Base-by-base conservation (phyloP, 495 filamentous ascomycete species). In the Schizothecium vesticola region DNA sequence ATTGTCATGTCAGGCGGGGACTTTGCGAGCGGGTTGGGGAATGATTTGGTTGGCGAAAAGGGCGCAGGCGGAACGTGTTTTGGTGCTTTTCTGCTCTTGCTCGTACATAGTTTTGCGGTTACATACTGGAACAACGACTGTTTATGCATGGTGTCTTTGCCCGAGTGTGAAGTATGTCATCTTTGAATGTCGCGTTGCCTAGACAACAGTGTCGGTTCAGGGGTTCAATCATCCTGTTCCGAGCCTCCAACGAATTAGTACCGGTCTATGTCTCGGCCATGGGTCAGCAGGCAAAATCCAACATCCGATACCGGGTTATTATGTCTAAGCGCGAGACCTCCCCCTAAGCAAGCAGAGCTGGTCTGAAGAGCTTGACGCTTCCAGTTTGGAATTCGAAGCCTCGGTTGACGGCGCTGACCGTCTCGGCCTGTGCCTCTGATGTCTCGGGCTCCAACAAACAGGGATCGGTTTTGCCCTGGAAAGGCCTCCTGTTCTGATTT, bases 21-120 rank as follows among this genome's bases (percentile, higher is more conserved):
- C 56, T 28, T 59, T 68, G 51, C 43, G 36, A 21, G 25, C 63
- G 59, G 43, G 21, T 57, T 13, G n/a, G 26, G 64, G 56, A 66
- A 60, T 61, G 60, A 62, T 62, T 59, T 26, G 22, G 25, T 5
- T 22, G 59, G 28, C 60, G 62, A 64, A 64, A 24, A 16, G 1
- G 36, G 62, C 25, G 60, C 28, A 28, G 60, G 60, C 29, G 25
- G 60, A 33, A 5, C 3, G 19, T 29, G 26, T 31, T n/a, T 29
- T 61, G 59, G 21, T 26, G 31, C 11, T 11, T 19, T 63, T 51
- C 33, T 36, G 28, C n/a, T 63, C 11, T 63, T 63, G 29, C 33
- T 63, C 43, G 62, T 64, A 21, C 62, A 64, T 64, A 51, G 26
- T 58, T 65, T 22, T 51, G 19, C 63, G 19, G 31, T 58, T 57